Evolutionary conservation across 1,284 basidiomycete genomes (phyloP).

Genomic region (Trametes sp.): DNA sequence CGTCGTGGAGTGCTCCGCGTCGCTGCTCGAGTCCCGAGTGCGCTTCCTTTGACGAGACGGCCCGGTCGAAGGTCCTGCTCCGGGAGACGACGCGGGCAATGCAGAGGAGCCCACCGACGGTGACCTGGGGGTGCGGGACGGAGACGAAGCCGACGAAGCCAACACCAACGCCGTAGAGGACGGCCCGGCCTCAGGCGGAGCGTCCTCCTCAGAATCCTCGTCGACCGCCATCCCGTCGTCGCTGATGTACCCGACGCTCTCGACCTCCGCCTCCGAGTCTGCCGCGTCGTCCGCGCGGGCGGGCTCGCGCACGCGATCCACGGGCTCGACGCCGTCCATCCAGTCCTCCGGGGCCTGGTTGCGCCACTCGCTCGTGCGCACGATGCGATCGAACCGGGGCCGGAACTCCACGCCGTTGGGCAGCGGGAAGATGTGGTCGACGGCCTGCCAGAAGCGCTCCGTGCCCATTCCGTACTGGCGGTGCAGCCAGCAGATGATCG

Average conservation of each 20-base stretch:
- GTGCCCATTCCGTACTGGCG: slow-evolving; percentile 2
- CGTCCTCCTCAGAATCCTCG: background rate
- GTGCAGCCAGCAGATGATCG: slow-evolving; percentile 4
- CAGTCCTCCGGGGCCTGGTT: slow-evolving; percentile 23
- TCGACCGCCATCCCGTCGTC: slow-evolving; percentile 2
- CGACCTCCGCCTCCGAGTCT: slow-evolving; percentile 18
- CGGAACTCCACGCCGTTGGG: slow-evolving; percentile 7
- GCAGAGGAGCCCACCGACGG: background rate
- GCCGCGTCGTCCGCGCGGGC: slow-evolving; percentile 26
- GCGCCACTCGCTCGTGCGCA: slow-evolving; percentile 23
- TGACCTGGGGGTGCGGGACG: background rate
- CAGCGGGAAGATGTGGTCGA: slow-evolving; percentile 14
- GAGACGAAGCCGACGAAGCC: background rate
- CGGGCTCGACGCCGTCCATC: slow-evolving; percentile 25
- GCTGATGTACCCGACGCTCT: slow-evolving; percentile 18
- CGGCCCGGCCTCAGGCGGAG: background rate
- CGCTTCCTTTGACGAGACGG: slow-evolving; percentile 3
- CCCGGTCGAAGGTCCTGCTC: background rate
- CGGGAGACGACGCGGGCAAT: background rate
- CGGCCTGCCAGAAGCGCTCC: slow-evolving; percentile 12
- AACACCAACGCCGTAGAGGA: slow-evolving; percentile 1
- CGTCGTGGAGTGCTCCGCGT: slow-evolving; percentile 5
- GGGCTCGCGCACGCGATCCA: slow-evolving; percentile 14
- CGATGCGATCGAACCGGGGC: slow-evolving; percentile 13
- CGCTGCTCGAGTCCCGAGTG: background rate